These are phyloP conservation scores for Microcera coccophila DNA, from an alignment of 2,329 filamentous ascomycete genomes.

Conservation along the genomic window DNA sequence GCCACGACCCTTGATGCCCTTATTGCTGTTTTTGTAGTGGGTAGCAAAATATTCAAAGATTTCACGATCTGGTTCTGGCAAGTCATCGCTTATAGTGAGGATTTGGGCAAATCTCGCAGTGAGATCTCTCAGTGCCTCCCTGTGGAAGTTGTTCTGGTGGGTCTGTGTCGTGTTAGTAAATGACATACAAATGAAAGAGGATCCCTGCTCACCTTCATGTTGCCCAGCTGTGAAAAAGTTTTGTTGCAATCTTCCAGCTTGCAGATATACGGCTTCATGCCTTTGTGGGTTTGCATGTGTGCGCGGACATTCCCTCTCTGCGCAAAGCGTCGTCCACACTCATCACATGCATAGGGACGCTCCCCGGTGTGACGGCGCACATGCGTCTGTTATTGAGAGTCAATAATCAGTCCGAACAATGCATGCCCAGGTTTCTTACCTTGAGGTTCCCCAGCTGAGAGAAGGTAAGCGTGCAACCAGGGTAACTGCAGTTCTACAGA, in stretches of 20 bases:
- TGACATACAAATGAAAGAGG: background rate
- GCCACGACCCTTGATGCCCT: slow-evolving; percentile 93
- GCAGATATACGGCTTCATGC: slow-evolving; percentile 76
- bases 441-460: slow-evolving; percentile 89
- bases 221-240: slow-evolving; percentile 84
- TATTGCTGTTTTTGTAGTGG: slow-evolving; percentile 97
- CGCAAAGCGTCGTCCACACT: slow-evolving; percentile 78
- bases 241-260: slow-evolving; percentile 80
- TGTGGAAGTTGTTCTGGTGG: slow-evolving; percentile 93
- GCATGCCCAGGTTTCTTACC: too few species aligned
- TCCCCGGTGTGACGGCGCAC: slow-evolving; percentile 84
- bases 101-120: slow-evolving; percentile 63
- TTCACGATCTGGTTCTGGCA: slow-evolving; percentile 66
- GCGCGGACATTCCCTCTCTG: slow-evolving; percentile 82
- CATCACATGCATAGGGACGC: slow-evolving; percentile 74
- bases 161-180: slow-evolving; percentile 48
- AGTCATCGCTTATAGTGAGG: slow-evolving; percentile 51
- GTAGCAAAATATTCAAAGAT: slow-evolving; percentile 79
- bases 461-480: slow-evolving; percentile 73
- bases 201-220: slow-evolving; percentile 67
- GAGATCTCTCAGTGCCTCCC: slow-evolving; percentile 64
- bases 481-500: slow-evolving; percentile 62
- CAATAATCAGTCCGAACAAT: background rate
- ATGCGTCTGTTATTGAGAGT: too few species aligned
- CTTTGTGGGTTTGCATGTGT: slow-evolving; percentile 76